Conservation (phyloP, 495 filamentous ascomycete genomes). For the Letharia columbiana region DNA sequence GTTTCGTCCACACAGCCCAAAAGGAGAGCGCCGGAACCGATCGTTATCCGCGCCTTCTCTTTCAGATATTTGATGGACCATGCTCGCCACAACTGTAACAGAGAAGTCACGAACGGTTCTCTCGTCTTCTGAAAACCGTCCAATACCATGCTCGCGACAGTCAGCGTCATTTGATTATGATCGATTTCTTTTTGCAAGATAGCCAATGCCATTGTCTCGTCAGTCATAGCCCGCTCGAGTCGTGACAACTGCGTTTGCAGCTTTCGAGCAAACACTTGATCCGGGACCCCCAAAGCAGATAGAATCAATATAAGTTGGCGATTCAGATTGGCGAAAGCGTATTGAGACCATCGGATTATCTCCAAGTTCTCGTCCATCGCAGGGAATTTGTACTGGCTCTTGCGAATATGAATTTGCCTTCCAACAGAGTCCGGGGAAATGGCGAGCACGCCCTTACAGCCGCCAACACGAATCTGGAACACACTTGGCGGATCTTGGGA, state of each 20-base stretch:
- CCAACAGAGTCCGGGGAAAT: slow-evolving; percentile 52
- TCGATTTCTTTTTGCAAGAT: slow-evolving; percentile 71
- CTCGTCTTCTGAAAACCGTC: slow-evolving; percentile 66
- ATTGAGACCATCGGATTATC: slow-evolving; percentile 71
- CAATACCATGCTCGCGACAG: slow-evolving; percentile 61
- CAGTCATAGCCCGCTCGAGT: slow-evolving; percentile 58
- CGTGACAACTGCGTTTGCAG: slow-evolving; percentile 53
- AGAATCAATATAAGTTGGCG: slow-evolving; percentile 82
- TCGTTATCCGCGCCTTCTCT: slow-evolving; percentile 79
- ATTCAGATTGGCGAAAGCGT: slow-evolving; percentile 69
- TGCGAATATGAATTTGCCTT: slow-evolving; percentile 63
- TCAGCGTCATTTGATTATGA: slow-evolving; percentile 70
- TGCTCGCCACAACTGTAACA: slow-evolving; percentile 66
- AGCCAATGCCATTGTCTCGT: slow-evolving; percentile 51
- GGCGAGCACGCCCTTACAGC: slow-evolving; percentile 82
- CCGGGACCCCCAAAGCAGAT: slow-evolving; percentile 63
- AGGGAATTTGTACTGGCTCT: slow-evolving; percentile 83
- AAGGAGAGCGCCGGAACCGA: slow-evolving; percentile 77
- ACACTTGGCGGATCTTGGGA: slow-evolving; percentile 56
- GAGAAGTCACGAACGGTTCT: slow-evolving; percentile 75
- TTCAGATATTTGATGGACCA: slow-evolving; percentile 82
- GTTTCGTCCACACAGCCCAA: slow-evolving; percentile 90
- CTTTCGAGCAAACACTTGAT: slow-evolving; percentile 58
- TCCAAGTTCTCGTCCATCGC: slow-evolving; percentile 64
- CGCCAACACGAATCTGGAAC: slow-evolving; percentile 85